These are phyloP conservation scores for Saraca asoca DNA, from an alignment of 331 rosid species.

Conservation along the genomic window DNA sequence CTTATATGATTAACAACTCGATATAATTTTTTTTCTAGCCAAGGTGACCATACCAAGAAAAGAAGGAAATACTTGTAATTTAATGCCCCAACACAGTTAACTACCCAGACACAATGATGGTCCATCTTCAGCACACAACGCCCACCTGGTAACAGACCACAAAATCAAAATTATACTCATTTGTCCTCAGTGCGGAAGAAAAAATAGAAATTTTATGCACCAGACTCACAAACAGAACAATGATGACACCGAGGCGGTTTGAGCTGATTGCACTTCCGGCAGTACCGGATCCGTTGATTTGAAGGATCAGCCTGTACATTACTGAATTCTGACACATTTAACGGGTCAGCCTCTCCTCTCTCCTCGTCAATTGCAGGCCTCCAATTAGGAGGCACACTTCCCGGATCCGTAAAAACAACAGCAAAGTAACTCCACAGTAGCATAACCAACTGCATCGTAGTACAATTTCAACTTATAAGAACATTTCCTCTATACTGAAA, in stretches of 20 bases:
- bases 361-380: constrained; percentile 89
- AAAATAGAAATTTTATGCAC: constrained; percentile 2
- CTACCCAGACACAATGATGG: constrained; percentile 99
- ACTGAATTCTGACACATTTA: constrained; percentile 63
- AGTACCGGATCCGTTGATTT: constrained; percentile 65
- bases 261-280: constrained; percentile 85
- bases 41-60: constrained; percentile 69
- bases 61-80: constrained; percentile 94
- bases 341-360: constrained; percentile 85
- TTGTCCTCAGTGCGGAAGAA: constrained; percentile 7
- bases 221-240: constrained; percentile 94
- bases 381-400: constrained; percentile 90
- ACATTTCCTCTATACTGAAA: constrained; percentile 25
- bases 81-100: constrained; percentile 93
- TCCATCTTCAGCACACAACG: constrained; percentile 99
- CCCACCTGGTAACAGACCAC: constrained; percentile 67
- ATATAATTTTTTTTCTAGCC: constrained; percentile 3
- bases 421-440: constrained; percentile 96
- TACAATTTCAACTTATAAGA: constrained; percentile 31
- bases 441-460: constrained; percentile 77
- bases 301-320: constrained; percentile 51
- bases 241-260: constrained; percentile 97
- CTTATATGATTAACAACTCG: constrained; percentile 5
- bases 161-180: constrained; percentile 13
- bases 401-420: constrained; percentile 94